Percentiles rank a stretch among this genome's conserved stretches.
These are phyloP conservation scores for Gypsophila paniculata DNA, from an alignment of 179 eudicot genomes.

Conservation along the genomic window DNA sequence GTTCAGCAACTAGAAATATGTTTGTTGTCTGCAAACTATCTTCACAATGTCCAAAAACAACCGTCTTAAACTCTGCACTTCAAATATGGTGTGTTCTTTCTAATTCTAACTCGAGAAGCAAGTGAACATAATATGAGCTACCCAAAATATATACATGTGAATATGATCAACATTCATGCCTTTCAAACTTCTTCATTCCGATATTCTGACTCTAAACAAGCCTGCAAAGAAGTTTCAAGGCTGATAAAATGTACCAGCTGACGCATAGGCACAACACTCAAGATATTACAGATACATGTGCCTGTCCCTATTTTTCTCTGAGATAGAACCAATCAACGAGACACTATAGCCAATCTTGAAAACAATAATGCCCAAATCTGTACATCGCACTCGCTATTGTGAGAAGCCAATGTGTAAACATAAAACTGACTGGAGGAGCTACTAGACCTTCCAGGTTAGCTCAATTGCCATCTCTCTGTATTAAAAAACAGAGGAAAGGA, in stretches of 20 bases:
- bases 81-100: not conserved
- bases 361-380: not conserved
- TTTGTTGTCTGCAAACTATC: not conserved
- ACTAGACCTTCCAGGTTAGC: too few relatives aligned
- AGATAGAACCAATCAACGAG: not conserved
- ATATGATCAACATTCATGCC: not conserved
- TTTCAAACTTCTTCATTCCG: not conserved
- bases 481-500: too few relatives aligned
- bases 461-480: too few relatives aligned
- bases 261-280: too few relatives aligned
- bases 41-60: not conserved
- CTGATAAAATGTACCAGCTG: too few relatives aligned
- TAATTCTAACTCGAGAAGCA: not conserved
- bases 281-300: constrained; percentile 4
- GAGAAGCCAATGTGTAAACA: not conserved
- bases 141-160: too few relatives aligned
- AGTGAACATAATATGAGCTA: too few relatives aligned
- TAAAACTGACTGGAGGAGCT: too few relatives aligned
- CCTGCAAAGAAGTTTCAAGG: not conserved
- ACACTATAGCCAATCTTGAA: constrained; percentile 6
- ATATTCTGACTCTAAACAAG: not conserved
- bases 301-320: not conserved
- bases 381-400: not conserved
- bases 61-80: constrained; percentile 1
- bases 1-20: constrained; percentile 6